These are phyloP conservation scores for Cercospora janseana DNA, from an alignment of 2,329 filamentous ascomycete genomes.

Conservation along the genomic window DNA sequence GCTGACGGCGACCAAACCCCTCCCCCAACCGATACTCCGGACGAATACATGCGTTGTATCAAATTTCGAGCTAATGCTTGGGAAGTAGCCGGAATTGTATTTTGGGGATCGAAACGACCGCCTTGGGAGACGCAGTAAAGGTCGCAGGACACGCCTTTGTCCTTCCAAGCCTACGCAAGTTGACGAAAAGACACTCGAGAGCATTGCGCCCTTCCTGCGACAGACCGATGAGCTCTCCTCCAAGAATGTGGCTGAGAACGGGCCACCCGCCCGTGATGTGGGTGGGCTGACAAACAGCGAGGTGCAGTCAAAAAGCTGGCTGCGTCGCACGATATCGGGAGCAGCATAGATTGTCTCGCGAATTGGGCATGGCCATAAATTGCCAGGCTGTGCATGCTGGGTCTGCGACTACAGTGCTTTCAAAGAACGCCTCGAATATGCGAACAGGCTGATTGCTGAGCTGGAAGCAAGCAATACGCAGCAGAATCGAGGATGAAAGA, in stretches of 20 bases:
- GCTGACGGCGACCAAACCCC: not conserved
- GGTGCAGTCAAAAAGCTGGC: not conserved
- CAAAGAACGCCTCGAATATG: not conserved
- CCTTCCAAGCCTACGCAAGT: not conserved
- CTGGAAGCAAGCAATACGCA: not conserved
- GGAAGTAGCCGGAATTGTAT: no score
- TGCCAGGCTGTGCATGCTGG: slow-evolving; percentile 3
- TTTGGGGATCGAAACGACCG: not conserved
- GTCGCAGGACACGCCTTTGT: not conserved
- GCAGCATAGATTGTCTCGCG: not conserved
- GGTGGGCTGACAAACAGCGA: not conserved
- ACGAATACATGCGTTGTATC: slow-evolving; percentile 1
- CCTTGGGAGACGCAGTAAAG: not conserved
- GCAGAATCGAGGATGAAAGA: slow-evolving; percentile 1
- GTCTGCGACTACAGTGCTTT: slow-evolving; percentile 6
- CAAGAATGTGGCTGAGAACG: not conserved
- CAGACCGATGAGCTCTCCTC: not conserved
- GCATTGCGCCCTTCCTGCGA: slow-evolving; percentile 6
- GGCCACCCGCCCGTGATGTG: not conserved
- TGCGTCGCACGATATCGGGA: not conserved
- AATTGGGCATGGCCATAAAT: not conserved
- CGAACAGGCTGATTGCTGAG: not conserved
- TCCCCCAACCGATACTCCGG: not conserved
- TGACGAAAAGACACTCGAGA: slow-evolving; percentile 6
- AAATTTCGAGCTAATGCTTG: not conserved